Evolutionary conservation across 192 early-diverging fungal species (phyloP).

Genomic region (Phycomyces nitens): DNA sequence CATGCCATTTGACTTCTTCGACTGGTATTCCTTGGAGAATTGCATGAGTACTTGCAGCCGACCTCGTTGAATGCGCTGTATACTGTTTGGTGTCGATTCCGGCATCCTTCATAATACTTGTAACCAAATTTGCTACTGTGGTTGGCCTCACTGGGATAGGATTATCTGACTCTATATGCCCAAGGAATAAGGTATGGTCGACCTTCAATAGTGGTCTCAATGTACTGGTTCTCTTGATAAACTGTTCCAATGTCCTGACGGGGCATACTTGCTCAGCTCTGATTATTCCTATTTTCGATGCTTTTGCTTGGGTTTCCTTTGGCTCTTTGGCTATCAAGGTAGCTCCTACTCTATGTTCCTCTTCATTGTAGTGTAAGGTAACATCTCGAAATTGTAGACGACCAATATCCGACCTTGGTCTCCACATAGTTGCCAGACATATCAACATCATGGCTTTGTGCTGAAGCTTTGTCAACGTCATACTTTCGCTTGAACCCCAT

Average conservation of each 20-base stretch:
- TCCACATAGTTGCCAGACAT: constrained; percentile 17
- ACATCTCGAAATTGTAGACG: constrained; percentile 7
- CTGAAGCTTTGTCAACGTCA: not conserved
- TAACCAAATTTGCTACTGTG: constrained; percentile 6
- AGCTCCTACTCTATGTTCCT: not conserved
- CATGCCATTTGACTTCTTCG: constrained; percentile 2
- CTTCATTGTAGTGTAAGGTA: not conserved
- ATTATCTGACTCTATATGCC: not conserved
- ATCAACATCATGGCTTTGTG: constrained; percentile 2
- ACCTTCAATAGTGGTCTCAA: not conserved
- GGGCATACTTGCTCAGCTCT: not conserved
- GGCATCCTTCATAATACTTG: not conserved
- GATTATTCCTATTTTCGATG: not conserved
- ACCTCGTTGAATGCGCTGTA: not conserved
- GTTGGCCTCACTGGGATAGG: too few relatives aligned
- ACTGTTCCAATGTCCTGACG: not conserved
- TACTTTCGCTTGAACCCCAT: not conserved
- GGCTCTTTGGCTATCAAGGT: not conserved
- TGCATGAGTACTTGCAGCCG: constrained; percentile 4
- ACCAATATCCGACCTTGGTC: constrained; percentile 18
- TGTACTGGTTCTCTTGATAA: not conserved
- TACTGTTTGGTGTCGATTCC: constrained; percentile 1
- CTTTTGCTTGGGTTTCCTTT: constrained; percentile 8
- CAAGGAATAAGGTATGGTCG: not conserved
- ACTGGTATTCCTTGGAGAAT: not conserved